phyloP scores from a whole-genome alignment of 768 basidiomycete species.

The Kwoniella sp. region DNA sequence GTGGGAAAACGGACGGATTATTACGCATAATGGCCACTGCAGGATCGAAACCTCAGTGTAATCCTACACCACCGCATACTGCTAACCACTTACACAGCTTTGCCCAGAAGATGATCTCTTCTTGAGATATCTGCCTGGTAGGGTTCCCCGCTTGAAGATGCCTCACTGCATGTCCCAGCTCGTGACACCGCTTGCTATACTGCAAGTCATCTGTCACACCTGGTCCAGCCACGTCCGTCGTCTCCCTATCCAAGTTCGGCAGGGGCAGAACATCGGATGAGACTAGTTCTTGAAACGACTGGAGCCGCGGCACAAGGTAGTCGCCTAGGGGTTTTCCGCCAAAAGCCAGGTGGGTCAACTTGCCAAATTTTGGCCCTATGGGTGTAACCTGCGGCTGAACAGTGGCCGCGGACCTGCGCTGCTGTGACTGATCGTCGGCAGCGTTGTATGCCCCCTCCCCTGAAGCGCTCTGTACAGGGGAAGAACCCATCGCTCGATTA shows the following conservation, averaged over 20 bases:
- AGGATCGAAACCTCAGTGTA: background rate
- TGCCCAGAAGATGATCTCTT: constrained; percentile 31
- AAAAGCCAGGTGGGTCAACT: background rate
- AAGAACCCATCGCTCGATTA: background rate
- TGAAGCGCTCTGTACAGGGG: background rate
- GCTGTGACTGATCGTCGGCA: no score
- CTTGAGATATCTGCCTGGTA: constrained; percentile 5
- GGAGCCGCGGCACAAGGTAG: constrained; percentile 11
- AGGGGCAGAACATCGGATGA: constrained; percentile 19
- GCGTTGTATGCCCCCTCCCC: no score
- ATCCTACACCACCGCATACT: no score
- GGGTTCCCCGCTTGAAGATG: constrained; percentile 7
- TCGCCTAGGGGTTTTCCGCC: constrained; percentile 6
- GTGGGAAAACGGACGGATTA: constrained; percentile 22
- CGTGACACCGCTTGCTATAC: constrained; percentile 31
- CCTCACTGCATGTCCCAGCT: constrained; percentile 16
- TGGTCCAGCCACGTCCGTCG: background rate
- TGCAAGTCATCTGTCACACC: constrained; percentile 1
- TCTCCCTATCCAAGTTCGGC: constrained; percentile 10
- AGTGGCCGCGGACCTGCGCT: no score
- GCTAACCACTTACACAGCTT: constrained; percentile 25
- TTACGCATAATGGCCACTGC: constrained; percentile 20
- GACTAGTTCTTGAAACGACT: constrained; percentile 24
- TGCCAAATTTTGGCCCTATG: no score
- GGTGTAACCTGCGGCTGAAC: no score